Base-by-base conservation (phyloP, 2,329 filamentous ascomycete species). In the Magnaporthales sp. region DNA sequence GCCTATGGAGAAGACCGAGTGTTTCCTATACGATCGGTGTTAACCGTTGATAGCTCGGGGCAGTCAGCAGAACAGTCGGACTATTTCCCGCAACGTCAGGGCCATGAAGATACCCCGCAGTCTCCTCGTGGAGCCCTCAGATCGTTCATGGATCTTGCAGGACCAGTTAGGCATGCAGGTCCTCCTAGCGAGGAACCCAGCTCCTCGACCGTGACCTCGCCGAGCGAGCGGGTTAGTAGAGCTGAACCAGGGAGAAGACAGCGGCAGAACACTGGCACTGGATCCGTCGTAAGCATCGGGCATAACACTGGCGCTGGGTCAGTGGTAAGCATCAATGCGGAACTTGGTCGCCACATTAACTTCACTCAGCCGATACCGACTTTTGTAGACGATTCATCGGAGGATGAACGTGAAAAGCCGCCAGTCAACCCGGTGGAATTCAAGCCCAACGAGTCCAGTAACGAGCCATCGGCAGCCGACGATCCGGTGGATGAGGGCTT, bases 21-120 rank as follows among this genome's bases (percentile, higher is more conserved):
- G 5, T 94, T 91, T 67, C 91, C 91, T n/a, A 90, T 94, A 32
- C 86, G 90, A 63, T 93, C 90, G n/a, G 88, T 91, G 60, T 81
- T 94, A 27, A 91, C 86, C 7, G 86, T 93, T 56, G 88, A 91
- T 70, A 85, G 86, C 7, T 77, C 75, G 63, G 71, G 70, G 64
- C 75, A 77, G 68, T 72, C 76, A 5, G 73, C 70, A 62, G 79
- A 81, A 11, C 70, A 73, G 46, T 29, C 10, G 3, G 78, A 79
- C n/a, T 77, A 78, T 67, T 77, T 79, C 64, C 70, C 75, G 8
- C 73, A 75, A 60, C 64, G 72, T 68, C 72, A 76, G 27, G 74
- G 51, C 10, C 27, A 26, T 10, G 61, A 66, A 15, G 51, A 26
- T 26, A 32, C 30, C 19, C 60, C 65, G 29, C 56, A 64, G 22